Evolutionary conservation across 2,329 filamentous ascomycete genomes (phyloP), one percentile per base, ranked within the genome.

Genomic region (Penicillium sp.): DNA sequence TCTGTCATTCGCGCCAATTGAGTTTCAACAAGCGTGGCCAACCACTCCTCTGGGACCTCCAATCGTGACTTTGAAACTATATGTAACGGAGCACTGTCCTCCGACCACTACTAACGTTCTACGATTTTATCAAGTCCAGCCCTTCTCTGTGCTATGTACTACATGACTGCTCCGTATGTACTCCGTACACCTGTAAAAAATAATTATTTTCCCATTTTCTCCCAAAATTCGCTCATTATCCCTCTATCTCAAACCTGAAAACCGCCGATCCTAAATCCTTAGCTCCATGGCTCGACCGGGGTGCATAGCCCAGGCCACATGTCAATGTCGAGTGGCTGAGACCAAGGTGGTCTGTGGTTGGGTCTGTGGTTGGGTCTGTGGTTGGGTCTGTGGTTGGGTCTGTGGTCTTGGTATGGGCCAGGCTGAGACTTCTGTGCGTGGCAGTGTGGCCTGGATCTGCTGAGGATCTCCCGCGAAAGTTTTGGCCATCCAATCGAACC

Each of bases 381-480:
- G 8, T 29, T 29, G 24, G 24, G 8, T 43, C 26, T 21, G 17
- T 28, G 26, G 10, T 28, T 29, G 24, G 24, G 24, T 26, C 24
- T 26, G 8, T 26, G 24, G 26, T 29, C 39, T 42, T 39, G 37
- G 37, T 39, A 39, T 24, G 13, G 37, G 4, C 21, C 28, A 15
- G 28, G 44, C 22, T 35, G 12, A 26, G 38, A 24, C 37, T 34
- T 6, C 3, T 26, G 29, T 28, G 43, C 46, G 38, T 48, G 38
- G 47, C 45, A 48, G 39, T 31, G 44, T 43, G 41, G 47, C 41
- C 54, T 64, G 49, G 64, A 66, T 66, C 64, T 64, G 54, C 62
- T 60, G 62, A 55, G 64, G 64, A 67, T 66, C 64, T 66, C 64
- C 64, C 64, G 64, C 53, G 60, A 65, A 62, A 56, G 58, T 66